phyloP scores from a whole-genome alignment of 2,329 filamentous ascomycete genomes.

The Plectosphaerella sp. region DNA sequence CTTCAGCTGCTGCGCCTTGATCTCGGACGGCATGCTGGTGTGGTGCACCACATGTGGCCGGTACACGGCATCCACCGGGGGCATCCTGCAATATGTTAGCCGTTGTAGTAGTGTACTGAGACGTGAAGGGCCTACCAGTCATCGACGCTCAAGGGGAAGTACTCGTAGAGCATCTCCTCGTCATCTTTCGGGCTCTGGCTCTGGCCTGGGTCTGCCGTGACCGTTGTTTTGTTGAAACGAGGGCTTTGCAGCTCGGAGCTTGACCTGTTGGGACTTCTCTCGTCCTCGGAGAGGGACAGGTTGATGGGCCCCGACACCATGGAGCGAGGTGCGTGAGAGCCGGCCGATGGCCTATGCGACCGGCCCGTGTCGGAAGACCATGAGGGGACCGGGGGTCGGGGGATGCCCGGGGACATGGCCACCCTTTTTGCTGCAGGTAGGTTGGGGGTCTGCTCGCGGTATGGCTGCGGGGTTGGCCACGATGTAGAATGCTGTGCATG shows the following conservation, averaged over 20 bases:
- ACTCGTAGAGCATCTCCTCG: slow-evolving; percentile 85
- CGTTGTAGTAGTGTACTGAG: slow-evolving; percentile 4
- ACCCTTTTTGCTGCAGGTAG: slow-evolving; percentile 49
- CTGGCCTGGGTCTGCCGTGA: slow-evolving; percentile 26
- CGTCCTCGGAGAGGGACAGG: slow-evolving; percentile 56
- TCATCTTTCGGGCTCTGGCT: slow-evolving; percentile 67
- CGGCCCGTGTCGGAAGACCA: slow-evolving; percentile 33
- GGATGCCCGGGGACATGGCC: slow-evolving; percentile 46
- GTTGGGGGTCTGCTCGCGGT: slow-evolving; percentile 21
- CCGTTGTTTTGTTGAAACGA: slow-evolving; percentile 33
- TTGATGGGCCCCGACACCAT: slow-evolving; percentile 37
- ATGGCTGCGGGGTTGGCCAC: slow-evolving; percentile 38
- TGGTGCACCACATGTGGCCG: slow-evolving; percentile 92
- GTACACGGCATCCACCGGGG: slow-evolving; percentile 85
- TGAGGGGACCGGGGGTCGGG: slow-evolving; percentile 48
- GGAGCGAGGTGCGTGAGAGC: slow-evolving; percentile 2
- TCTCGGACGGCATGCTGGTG: slow-evolving; percentile 64
- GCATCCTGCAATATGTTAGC: slow-evolving; percentile 54
- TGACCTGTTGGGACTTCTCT: slow-evolving; percentile 50
- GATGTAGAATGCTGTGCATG: slow-evolving; percentile 31
- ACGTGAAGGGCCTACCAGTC: slow-evolving; percentile 58
- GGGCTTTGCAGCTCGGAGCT: slow-evolving; percentile 48
- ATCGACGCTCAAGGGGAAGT: slow-evolving; percentile 86
- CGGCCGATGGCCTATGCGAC: slow-evolving; percentile 5
- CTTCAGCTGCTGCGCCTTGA: slow-evolving; percentile 63